phyloP scores from a whole-genome alignment of 768 basidiomycete genomes.

The Termitomyces heimii region DNA sequence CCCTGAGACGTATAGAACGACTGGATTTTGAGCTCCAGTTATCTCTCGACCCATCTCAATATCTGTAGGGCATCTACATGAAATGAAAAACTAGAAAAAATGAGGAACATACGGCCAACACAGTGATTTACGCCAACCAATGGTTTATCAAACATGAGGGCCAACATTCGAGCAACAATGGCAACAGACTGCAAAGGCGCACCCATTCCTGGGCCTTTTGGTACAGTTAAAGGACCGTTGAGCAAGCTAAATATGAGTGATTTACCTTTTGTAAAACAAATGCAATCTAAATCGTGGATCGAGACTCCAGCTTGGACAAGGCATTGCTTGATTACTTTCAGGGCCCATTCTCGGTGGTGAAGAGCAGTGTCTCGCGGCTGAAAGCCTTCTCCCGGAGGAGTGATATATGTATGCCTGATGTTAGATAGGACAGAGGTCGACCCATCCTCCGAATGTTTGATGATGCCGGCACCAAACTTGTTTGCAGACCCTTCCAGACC shows the following conservation, averaged over 20 bases:
- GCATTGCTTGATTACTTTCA: conserved; percentile 76
- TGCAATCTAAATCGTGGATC: conserved; percentile 83
- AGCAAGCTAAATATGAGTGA: neutral
- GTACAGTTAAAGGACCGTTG: neutral
- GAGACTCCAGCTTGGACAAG: conserved; percentile 60
- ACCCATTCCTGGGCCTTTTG: conserved; percentile 96
- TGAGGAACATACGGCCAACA: conserved; percentile 74
- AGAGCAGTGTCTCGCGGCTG: conserved; percentile 92
- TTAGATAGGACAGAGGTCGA: conserved; percentile 81
- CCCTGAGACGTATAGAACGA: conserved; percentile 97
- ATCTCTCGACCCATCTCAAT: conserved; percentile 98
- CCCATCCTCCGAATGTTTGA: conserved; percentile 74
- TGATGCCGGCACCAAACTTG: conserved; percentile 92
- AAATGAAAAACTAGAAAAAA: neutral
- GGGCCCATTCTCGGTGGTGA: conserved; percentile 92
- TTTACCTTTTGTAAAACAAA: conserved; percentile 94
- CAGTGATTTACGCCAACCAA: conserved; percentile 99
- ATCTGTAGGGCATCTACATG: conserved; percentile 41
- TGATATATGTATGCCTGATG: conserved; percentile 96
- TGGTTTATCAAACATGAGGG: conserved; percentile 84
- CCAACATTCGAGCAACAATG: conserved; percentile 85
- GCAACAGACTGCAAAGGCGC: conserved; percentile 94
- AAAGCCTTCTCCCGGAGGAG: conserved; percentile 97
- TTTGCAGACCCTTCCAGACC: conserved; percentile 98
- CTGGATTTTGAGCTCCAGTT: conserved; percentile 90